These are phyloP conservation scores for Sphaerulina vaccinii DNA, from an alignment of 2,329 filamentous ascomycete species.

Conservation along the genomic window DNA sequence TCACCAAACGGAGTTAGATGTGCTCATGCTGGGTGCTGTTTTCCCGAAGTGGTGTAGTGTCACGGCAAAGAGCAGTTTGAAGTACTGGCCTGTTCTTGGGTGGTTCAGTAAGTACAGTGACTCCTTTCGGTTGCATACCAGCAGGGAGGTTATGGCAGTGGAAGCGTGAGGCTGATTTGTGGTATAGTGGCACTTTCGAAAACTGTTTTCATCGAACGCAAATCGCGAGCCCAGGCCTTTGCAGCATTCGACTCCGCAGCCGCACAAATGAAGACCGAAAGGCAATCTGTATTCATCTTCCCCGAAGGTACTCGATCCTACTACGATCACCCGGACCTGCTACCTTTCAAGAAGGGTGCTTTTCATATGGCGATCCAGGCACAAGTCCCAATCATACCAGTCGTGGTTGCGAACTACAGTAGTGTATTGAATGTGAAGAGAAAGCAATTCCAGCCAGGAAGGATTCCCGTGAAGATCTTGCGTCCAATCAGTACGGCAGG, in stretches of 20 bases:
- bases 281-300: constrained; percentile 76
- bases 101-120: constrained; percentile 70
- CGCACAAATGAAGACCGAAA: constrained; percentile 68
- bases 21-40: constrained; percentile 82
- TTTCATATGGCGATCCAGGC: constrained; percentile 96
- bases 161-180: constrained; percentile 13
- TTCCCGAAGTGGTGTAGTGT: constrained; percentile 92
- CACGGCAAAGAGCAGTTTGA: constrained; percentile 84
- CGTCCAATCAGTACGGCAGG: constrained; percentile 75
- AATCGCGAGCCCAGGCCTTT: constrained; percentile 77
- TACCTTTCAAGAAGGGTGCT: constrained; percentile 99
- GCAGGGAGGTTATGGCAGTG: too few relatives aligned
- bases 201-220: constrained; percentile 92
- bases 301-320: constrained; percentile 93
- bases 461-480: constrained; percentile 68
- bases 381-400: constrained; percentile 85
- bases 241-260: constrained; percentile 83
- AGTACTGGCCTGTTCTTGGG: constrained; percentile 77
- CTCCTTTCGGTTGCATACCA: not conserved
- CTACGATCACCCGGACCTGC: constrained; percentile 71
- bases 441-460: constrained; percentile 43
- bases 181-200: constrained; percentile 68
- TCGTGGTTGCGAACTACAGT: constrained; percentile 56
- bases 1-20: constrained; percentile 90
- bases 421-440: constrained; percentile 49